phyloP scores from a whole-genome alignment of 192 early-diverging fungal species.

The Entomortierella lignicola region DNA sequence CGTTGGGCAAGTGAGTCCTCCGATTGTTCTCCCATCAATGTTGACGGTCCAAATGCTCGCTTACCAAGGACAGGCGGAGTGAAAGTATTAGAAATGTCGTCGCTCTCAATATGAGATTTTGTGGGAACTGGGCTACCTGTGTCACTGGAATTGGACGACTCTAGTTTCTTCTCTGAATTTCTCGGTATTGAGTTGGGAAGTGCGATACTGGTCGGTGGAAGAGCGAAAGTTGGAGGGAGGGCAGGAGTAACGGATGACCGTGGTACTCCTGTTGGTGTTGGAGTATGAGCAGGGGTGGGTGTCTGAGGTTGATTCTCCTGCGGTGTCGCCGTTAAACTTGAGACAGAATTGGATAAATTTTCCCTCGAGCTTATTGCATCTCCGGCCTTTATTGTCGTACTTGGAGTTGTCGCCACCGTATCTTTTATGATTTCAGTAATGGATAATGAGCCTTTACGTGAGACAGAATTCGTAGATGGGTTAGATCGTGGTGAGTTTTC shows the following conservation, averaged over 20 bases:
- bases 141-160: background rate
- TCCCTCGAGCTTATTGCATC: background rate
- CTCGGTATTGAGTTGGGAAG: background rate
- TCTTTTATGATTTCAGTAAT: constrained; percentile 13
- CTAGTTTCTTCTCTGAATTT: background rate
- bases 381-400: background rate
- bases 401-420: background rate
- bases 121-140: background rate
- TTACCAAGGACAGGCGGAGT: constrained; percentile 44
- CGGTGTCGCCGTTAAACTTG: background rate
- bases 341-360: background rate
- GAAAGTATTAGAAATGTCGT: background rate
- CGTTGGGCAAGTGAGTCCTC: constrained; percentile 27
- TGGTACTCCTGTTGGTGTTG: constrained; percentile 11
- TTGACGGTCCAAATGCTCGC: constrained; percentile 11
- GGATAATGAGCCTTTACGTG: constrained; percentile 37
- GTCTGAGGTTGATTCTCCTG: constrained; percentile 28
- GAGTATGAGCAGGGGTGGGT: constrained; percentile 42
- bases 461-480: background rate
- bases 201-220: constrained; percentile 11
- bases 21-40: background rate
- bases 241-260: constrained; percentile 1
- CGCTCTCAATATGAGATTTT: background rate
- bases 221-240: background rate
- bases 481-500: constrained; percentile 11